phyloP scores from a whole-genome alignment of 306 rosid species.

The Biancaea sappan region DNA sequence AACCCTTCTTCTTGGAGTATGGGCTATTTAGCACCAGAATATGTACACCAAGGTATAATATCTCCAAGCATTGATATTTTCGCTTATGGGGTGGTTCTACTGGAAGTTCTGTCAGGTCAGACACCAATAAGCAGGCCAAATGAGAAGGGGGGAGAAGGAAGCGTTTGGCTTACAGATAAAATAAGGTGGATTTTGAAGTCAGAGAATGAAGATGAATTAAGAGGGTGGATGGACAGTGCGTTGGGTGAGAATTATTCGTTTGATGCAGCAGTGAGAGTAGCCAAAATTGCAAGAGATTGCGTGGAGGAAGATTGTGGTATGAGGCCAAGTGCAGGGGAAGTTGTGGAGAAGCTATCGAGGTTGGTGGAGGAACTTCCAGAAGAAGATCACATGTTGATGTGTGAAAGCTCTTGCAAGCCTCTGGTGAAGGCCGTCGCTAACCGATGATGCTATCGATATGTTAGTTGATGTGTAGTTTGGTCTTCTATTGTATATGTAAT shows the following conservation, averaged over 20 bases:
- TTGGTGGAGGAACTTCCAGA: slow-evolving; percentile 49
- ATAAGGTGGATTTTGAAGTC: slow-evolving; percentile 50
- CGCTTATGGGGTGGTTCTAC: slow-evolving; percentile 59
- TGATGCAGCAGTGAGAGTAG: slow-evolving; percentile 51
- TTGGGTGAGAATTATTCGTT: slow-evolving; percentile 58
- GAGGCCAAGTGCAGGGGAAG: slow-evolving; percentile 60
- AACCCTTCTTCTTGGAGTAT: slow-evolving; percentile 47
- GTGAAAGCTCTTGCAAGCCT: slow-evolving; percentile 64
- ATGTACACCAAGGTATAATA: slow-evolving; percentile 52
- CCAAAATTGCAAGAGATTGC: slow-evolving; percentile 57
- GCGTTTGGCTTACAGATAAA: slow-evolving; percentile 49
- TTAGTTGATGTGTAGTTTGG: no score
- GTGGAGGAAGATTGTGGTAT: slow-evolving; percentile 53
- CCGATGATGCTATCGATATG: neutral
- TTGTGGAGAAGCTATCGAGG: slow-evolving; percentile 55
- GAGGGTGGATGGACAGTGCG: slow-evolving; percentile 67
- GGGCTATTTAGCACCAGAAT: slow-evolving; percentile 63
- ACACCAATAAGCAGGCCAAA: slow-evolving; percentile 47
- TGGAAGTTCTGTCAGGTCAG: slow-evolving; percentile 61
- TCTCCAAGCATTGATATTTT: slow-evolving; percentile 55
- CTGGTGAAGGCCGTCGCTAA: slow-evolving; percentile 48
- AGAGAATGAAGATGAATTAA: slow-evolving; percentile 50
- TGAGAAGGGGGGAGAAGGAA: slow-evolving; percentile 42
- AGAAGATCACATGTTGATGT: slow-evolving; percentile 38
- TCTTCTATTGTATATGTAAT: slow-evolving; percentile 15